Base-by-base conservation (phyloP, 768 basidiomycete genomes). In the Paxillus ammoniavirescens region DNA sequence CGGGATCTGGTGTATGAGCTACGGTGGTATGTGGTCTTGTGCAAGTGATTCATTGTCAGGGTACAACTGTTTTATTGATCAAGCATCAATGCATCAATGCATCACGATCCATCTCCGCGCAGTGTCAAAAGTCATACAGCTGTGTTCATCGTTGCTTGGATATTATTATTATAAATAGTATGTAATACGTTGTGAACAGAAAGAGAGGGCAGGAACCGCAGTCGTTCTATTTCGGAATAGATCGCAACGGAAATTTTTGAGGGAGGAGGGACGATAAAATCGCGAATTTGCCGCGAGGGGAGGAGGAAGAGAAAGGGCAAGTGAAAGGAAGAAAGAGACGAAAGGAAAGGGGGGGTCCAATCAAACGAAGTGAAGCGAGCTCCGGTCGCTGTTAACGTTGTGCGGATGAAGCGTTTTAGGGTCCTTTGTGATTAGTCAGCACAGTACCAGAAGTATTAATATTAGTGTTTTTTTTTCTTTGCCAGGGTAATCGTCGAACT, bases 1-100 rank as follows among this genome's bases (percentile, higher is more conserved):
- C 73, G 5, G 73, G 57, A 28, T 47, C 55, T 9, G 47, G 55
- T 42, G 37, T 52, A 41, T 59, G 43, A 59, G 45, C 8, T 38
- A 38, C 37, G 6, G 7, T 38, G 7, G 37, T 38, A 8, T 38
- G n/a, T n/a, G n/a, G n/a, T n/a, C n/a, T n/a, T n/a, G n/a, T 38
- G 12, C 8, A 26, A 26, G 31, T 31, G 31, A 31, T 5, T 31
- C 31, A 31, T 8, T 31, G 8, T 9, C 0, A 2, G 31, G 31
- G 3, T 10, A 31, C 31, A 10, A 30, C 3, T 21, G 21, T 2
- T 21, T 21, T 1, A 21, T 21, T 30, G 28, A 30, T 30, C 6
- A 2, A 3, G 28, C 21, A 21, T 21, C 21, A n/a, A n/a, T n/a
- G n/a, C n/a, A n/a, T n/a, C n/a, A n/a, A 21, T 21, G 21, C 21